Evolutionary conservation across 2,329 filamentous ascomycete species (phyloP).

Genomic region (Raffaelea ambrosiae): DNA sequence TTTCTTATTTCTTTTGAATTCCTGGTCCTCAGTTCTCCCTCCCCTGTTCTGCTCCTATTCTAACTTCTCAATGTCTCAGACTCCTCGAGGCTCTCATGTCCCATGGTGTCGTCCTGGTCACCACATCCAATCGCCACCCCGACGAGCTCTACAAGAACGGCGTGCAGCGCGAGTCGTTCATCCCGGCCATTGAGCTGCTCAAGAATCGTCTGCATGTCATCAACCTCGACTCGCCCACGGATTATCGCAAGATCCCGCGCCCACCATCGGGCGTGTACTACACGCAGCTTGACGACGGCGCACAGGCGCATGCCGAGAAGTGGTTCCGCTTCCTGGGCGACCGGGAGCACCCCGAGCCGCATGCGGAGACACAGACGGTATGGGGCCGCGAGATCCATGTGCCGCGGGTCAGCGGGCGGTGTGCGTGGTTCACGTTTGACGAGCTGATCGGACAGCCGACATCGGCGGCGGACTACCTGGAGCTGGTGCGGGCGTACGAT

Average conservation of each 20-base stretch:
- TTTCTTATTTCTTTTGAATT: neutral
- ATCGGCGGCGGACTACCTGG: slow-evolving; percentile 90
- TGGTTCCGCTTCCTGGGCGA: slow-evolving; percentile 96
- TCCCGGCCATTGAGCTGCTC: slow-evolving; percentile 89
- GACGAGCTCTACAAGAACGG: slow-evolving; percentile 97
- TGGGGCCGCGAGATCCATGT: slow-evolving; percentile 91
- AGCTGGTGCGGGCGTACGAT: slow-evolving; percentile 82
- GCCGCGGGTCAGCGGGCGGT: slow-evolving; percentile 76
- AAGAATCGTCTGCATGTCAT: slow-evolving; percentile 79
- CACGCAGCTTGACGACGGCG: slow-evolving; percentile 71
- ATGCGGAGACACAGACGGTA: slow-evolving; percentile 69
- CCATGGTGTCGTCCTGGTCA: slow-evolving; percentile 92
- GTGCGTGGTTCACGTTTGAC: slow-evolving; percentile 86
- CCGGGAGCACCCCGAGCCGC: slow-evolving; percentile 64
- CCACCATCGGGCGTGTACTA: slow-evolving; percentile 93
- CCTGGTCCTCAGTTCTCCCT: too few relatives aligned
- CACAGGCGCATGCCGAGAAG: slow-evolving; percentile 74
- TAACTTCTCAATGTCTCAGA: slow-evolving; percentile 32
- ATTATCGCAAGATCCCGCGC: slow-evolving; percentile 94
- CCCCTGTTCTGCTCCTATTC: neutral
- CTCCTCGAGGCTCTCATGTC: slow-evolving; percentile 88
- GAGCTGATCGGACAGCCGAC: slow-evolving; percentile 84
- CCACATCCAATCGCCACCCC: slow-evolving; percentile 93
- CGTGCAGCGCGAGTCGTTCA: slow-evolving; percentile 89
- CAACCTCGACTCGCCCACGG: slow-evolving; percentile 88